Evolutionary conservation across 805 yeast genomes (phyloP), one percentile per base, ranked within the genome.

Genomic region (Pichia eremophila): DNA sequence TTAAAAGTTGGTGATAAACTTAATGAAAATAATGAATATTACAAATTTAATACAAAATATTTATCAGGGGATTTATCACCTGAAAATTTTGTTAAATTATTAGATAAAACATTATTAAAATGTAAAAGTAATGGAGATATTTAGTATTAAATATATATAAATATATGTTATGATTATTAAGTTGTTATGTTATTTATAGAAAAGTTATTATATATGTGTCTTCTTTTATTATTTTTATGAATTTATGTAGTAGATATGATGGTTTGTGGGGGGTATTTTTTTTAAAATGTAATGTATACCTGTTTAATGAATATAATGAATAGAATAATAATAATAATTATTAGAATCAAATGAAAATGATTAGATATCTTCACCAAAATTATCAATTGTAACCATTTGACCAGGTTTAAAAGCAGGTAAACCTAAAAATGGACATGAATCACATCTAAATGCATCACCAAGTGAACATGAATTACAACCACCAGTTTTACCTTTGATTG

Each of bases 321-420:
- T 14, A 32, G 28, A 11, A 34, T 32, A 17, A 27, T 28, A 39
- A 36, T 39, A 31, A 28, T 3, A 22, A 22, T 22, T 22, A 22
- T n/a, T n/a, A n/a, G n/a, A n/a, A n/a, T n/a, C n/a, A n/a, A n/a
- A n/a, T 22, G 6, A 22, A 5, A 5, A 5, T 22, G 25, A 22
- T 22, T 56, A 85, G 57, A 85, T 72, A 63, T 87, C 95, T 64
- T 85, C 95, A 39, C 83, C 85, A 56, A 85, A 78, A 46, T 79
- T 76, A 58, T 77, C 88, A 53, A 91, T 68, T 32, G 83, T 81
- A 46, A 93, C 80, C 11, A 81, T 81, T 68, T 93, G 95, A 45
- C 99, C 99, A 1, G 98, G 99, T 67, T 89, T 89, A 75, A 93
- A 93, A 4, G 99, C 97, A 15, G 99, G 99, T 41, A 93, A 72